Percentiles rank a stretch among this genome's conserved stretches.
Conservation (phyloP, 2,329 filamentous ascomycete species). For the Aspergillus puulaauensis region DNA sequence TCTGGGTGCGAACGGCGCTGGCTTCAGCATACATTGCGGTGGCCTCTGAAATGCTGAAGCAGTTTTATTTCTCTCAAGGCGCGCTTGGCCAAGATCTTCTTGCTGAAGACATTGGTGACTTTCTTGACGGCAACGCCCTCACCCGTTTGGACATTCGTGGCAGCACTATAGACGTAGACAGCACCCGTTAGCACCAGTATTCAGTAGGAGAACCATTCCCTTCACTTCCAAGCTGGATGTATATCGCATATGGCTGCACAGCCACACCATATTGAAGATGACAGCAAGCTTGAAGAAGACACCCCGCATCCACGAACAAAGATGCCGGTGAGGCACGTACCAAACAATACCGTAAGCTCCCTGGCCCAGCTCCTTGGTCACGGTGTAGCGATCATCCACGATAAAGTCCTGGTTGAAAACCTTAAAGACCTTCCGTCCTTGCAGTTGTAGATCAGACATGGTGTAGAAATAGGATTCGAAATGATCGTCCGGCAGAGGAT, state of each 20-base stretch:
- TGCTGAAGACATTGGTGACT: conserved; percentile 99
- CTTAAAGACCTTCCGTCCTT: conserved; percentile 90
- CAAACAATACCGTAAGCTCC: conserved; percentile 99
- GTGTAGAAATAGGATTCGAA: conserved; percentile 9
- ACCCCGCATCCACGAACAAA: conserved; percentile 2
- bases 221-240: background rate
- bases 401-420: conserved; percentile 99
- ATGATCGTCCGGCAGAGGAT: conserved; percentile 11
- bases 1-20: background rate
- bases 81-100: conserved; percentile 98
- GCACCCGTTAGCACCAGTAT: conserved; percentile 16
- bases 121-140: conserved; percentile 99
- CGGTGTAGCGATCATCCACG: conserved; percentile 96
- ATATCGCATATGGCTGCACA: background rate
- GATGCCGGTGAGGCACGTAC: conserved; percentile 52
- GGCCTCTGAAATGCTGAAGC: conserved; percentile 92
- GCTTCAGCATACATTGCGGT: conserved; percentile 68
- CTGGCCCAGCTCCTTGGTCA: conserved; percentile 97
- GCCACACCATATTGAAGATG: background rate
- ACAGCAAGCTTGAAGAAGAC: background rate
- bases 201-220: background rate
- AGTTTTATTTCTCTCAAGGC: conserved; percentile 98
- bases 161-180: conserved; percentile 62
- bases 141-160: conserved; percentile 83
- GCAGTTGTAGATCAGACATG: conserved; percentile 62